Evolutionary conservation across 2,329 filamentous ascomycete species (phyloP).

Genomic region (Fusarium chaquense): DNA sequence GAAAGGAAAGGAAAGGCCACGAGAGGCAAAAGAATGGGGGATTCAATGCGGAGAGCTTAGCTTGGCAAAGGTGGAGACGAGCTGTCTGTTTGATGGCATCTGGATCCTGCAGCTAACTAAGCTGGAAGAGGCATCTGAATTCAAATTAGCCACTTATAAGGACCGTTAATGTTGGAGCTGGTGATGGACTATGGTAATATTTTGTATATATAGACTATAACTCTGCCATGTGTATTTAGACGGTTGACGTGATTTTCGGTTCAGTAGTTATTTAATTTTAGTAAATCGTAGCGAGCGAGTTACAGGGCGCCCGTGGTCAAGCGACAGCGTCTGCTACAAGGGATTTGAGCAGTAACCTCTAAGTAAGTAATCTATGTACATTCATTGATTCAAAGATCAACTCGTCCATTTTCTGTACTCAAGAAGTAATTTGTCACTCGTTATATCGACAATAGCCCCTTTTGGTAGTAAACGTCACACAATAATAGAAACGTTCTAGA

Average conservation of each 20-base stretch:
- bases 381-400: background rate
- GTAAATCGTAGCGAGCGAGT: background rate
- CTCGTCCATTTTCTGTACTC: too few species aligned
- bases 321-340: background rate
- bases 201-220: background rate
- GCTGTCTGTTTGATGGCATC: slow-evolving; percentile 22
- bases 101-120: slow-evolving; percentile 32
- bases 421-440: background rate
- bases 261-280: background rate
- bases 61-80: slow-evolving; percentile 38
- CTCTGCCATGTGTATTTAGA: too few species aligned
- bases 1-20: slow-evolving; percentile 40
- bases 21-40: slow-evolving; percentile 43
- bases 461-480: background rate
- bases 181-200: background rate
- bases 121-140: slow-evolving; percentile 28
- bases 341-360: background rate
- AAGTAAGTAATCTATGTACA: background rate
- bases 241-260: background rate
- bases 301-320: background rate
- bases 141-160: slow-evolving; percentile 9
- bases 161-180: background rate
- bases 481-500: slow-evolving; percentile 10
- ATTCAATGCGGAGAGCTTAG: slow-evolving; percentile 42
- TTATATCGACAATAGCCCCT: background rate